Base-by-base conservation (phyloP, 306 rosid genomes). In the Amphicarpaea edgeworthii region DNA sequence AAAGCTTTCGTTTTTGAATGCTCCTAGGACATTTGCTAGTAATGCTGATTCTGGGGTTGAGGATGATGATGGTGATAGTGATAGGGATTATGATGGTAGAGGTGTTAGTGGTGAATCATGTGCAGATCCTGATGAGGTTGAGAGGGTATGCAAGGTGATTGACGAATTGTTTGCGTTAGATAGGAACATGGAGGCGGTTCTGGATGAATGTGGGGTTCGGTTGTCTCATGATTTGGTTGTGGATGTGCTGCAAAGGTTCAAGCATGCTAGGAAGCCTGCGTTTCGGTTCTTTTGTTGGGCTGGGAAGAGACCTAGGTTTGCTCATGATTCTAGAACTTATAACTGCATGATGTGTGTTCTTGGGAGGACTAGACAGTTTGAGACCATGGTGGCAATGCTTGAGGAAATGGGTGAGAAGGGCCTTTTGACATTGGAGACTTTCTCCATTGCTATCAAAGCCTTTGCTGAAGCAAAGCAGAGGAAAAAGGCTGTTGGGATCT, bases 221-320 rank as follows among this genome's bases (percentile, higher is more conserved):
- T 85, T 95, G 65, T 90, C 98, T 0, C 89, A 78, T 77, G 96
- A 90, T 85, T 87, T 92, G 83, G 96, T 95, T 40, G 83, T 89
- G 72, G 92, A 86, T 37, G 96, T 95, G 81, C 82, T 95, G 86
- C 86, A 75, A 41, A 62, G 98, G 77, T 95, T 88, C 68, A 87
- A 69, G 41, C 98, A 90, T 46, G 93, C 98, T 26, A 81, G 98
- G 81, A 95, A 92, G 68, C 98, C 96, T 0, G 93, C 97, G 0
- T 95, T 92, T 85, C 86, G 96, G 54, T 95, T 95, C 86, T 95
- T 95, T 81, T 86, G 92, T 72, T 92, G 97, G 98, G 97, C 88
- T 0, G 95, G 93, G 49, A 72, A 73, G 65, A 86, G 80, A 79
- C 85, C 90, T 0, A 90, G 85, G 16, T 94, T 83, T 83, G 77